Conservation (phyloP, 495 filamentous ascomycete species). For the Penicillium psychrofluorescens region DNA sequence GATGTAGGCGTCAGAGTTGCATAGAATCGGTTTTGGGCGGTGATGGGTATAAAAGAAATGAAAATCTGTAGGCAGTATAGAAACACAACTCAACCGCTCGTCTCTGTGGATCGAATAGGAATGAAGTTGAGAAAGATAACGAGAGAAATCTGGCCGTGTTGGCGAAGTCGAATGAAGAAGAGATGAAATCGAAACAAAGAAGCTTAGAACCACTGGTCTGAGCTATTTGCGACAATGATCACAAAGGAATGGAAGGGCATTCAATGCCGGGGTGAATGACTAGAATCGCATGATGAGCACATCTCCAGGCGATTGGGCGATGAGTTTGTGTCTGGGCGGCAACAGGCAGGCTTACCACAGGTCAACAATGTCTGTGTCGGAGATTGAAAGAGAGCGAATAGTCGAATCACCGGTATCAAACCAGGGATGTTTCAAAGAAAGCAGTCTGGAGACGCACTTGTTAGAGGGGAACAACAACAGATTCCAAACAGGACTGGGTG, state of each 20-base stretch:
- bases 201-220: constrained; percentile 1
- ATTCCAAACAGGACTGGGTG: background rate
- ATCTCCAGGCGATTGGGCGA: too few species aligned
- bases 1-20: too few species aligned
- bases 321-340: too few species aligned
- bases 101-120: too few species aligned
- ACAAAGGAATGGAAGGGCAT: constrained; percentile 25
- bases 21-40: too few species aligned
- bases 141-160: too few species aligned
- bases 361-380: constrained; percentile 2
- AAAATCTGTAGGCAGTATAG: too few species aligned
- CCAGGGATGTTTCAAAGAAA: constrained; percentile 15
- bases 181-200: too few species aligned
- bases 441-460: background rate
- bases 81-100: too few species aligned
- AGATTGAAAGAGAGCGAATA: constrained; percentile 9
- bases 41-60: too few species aligned
- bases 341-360: constrained; percentile 4
- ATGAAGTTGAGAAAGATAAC: too few species aligned
- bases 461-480: background rate
- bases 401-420: constrained; percentile 19
- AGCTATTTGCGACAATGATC: constrained; percentile 4
- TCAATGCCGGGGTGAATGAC: constrained; percentile 25
- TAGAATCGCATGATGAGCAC: background rate
- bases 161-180: too few species aligned